phyloP scores from a whole-genome alignment of 2,329 filamentous ascomycete genomes.

The Cladosporium sp. region DNA sequence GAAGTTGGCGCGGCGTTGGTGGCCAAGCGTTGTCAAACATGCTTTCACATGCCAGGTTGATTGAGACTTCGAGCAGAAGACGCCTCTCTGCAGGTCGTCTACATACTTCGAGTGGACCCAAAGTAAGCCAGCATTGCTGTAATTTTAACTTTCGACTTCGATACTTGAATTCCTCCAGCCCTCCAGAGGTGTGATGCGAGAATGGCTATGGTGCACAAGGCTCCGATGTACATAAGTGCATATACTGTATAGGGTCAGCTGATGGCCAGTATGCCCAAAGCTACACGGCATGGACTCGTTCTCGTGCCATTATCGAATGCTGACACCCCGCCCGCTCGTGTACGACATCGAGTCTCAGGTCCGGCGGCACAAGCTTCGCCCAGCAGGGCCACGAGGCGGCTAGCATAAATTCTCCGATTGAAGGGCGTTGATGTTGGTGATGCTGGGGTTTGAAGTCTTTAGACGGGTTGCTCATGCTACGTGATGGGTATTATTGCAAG shows the following conservation, averaged over 20 bases:
- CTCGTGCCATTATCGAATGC: neutral
- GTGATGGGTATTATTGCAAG: neutral
- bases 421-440: neutral
- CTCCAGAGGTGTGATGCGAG: neutral
- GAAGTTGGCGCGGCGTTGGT: constrained; percentile 14
- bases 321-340: neutral
- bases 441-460: neutral
- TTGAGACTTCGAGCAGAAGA: neutral
- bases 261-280: neutral
- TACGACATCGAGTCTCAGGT: neutral
- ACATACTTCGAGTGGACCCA: neutral
- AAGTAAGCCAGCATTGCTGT: neutral
- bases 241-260: neutral
- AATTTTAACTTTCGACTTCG: neutral
- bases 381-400: neutral
- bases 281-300: neutral
- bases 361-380: neutral
- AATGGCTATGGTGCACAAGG: neutral
- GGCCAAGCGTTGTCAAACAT: constrained; percentile 3
- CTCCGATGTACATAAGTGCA: neutral
- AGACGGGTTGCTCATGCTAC: neutral
- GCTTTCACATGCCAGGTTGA: neutral
- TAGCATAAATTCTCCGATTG: neutral
- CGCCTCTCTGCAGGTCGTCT: neutral
- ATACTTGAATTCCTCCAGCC: neutral